Percentiles rank a stretch among this genome's conserved stretches.
phyloP scores from a whole-genome alignment of 768 basidiomycete genomes.

The Mycena maculata region DNA sequence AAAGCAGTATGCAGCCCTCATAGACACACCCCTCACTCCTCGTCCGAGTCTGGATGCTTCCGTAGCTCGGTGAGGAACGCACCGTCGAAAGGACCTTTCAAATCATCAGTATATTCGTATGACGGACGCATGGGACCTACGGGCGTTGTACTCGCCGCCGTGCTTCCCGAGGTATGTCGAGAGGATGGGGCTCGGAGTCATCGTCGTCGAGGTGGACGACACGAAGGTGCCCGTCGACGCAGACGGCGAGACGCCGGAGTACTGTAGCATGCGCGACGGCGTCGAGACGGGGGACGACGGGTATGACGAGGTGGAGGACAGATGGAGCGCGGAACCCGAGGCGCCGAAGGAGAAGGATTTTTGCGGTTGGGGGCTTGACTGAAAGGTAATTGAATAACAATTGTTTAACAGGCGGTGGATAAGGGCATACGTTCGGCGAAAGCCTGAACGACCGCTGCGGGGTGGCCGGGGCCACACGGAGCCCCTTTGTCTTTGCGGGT shows the following conservation, averaged over 20 bases:
- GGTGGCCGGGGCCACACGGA: conserved; percentile 41
- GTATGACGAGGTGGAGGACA: conserved; percentile 44
- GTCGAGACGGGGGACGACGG: conserved; percentile 55
- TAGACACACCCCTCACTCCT: conserved; percentile 26
- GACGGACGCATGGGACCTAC: conserved; percentile 40
- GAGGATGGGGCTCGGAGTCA: conserved; percentile 56
- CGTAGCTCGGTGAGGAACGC: conserved; percentile 48
- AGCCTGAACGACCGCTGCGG: conserved; percentile 53
- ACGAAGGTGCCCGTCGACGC: conserved; percentile 48
- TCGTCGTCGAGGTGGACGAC: conserved; percentile 46
- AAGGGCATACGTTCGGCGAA: conserved; percentile 51
- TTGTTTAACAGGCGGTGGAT: background rate
- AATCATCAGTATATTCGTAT: background rate
- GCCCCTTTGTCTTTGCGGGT: conserved; percentile 45
- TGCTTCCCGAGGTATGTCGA: conserved; percentile 58
- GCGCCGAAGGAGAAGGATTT: conserved; percentile 56
- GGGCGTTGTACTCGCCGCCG: conserved; percentile 48
- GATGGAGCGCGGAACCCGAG: conserved; percentile 45
- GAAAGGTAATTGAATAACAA: background rate
- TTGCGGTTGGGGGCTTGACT: conserved; percentile 57
- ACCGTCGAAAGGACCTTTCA: conserved; percentile 53
- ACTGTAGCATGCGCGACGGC: conserved; percentile 53
- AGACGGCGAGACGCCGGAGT: conserved; percentile 42
- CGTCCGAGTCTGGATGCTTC: conserved; percentile 34
- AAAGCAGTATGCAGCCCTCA: no score